phyloP scores from a whole-genome alignment of 257 asterid species.

The Ilex aquifolium region DNA sequence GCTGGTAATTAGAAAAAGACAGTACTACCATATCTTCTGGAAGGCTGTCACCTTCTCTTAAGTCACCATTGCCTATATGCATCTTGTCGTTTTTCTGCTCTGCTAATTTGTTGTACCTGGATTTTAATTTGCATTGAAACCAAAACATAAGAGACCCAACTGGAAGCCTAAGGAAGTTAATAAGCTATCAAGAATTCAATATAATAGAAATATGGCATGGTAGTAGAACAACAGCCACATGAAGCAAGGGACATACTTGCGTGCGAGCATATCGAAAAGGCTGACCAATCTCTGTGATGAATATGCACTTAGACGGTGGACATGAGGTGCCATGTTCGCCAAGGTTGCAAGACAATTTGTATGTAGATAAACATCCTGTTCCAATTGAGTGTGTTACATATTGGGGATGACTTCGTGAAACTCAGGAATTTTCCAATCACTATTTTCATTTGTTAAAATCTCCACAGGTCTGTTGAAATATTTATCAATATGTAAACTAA shows the following conservation, averaged over 20 bases:
- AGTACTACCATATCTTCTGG: constrained; percentile 66
- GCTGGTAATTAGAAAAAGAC: neutral
- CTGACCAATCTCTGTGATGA: constrained; percentile 94
- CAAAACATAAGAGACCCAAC: constrained; percentile 3
- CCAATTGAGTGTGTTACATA: constrained; percentile 20
- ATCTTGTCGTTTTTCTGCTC: constrained; percentile 75
- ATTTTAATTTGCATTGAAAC: constrained; percentile 12
- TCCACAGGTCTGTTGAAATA: too few species aligned
- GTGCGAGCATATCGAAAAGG: constrained; percentile 95
- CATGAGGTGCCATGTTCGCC: constrained; percentile 96
- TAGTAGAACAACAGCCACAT: neutral
- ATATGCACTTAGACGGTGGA: constrained; percentile 76
- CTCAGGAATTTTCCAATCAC: neutral
- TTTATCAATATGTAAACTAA: too few species aligned
- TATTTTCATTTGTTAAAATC: too few species aligned
- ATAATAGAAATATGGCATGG: neutral
- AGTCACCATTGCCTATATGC: constrained; percentile 49
- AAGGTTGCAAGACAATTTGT: constrained; percentile 87
- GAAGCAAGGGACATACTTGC: constrained; percentile 53
- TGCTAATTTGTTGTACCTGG: constrained; percentile 93
- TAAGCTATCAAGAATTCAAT: neutral
- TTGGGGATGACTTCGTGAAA: neutral
- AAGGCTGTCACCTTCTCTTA: constrained; percentile 55
- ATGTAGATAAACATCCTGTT: constrained; percentile 91
- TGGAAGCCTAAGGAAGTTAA: neutral